A percentile compares a stretch with the other conserved stretches of the same genome.
phyloP scores from a whole-genome alignment of 2,329 filamentous ascomycete species.

The Fusarium penzigii region DNA sequence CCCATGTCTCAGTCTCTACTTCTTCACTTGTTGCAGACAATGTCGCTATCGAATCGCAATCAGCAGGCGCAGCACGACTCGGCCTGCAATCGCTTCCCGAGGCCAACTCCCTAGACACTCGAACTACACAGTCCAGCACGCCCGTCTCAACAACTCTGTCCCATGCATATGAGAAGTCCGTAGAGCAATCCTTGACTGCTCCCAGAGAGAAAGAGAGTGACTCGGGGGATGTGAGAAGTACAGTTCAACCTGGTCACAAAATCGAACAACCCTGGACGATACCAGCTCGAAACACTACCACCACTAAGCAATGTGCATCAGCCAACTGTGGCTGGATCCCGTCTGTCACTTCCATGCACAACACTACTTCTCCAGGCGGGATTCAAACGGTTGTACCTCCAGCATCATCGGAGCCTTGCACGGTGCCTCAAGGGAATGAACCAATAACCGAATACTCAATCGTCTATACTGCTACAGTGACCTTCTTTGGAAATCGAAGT shows the following conservation, averaged over 20 bases:
- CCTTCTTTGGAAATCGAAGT: slow-evolving; percentile 46
- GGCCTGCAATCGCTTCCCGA: neutral
- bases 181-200: neutral
- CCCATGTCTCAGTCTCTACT: neutral
- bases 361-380: slow-evolving; percentile 13
- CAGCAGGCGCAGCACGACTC: neutral
- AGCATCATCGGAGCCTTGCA: slow-evolving; percentile 34
- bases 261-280: slow-evolving; percentile 5
- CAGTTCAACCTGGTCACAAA: slow-evolving; percentile 8
- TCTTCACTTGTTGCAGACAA: neutral
- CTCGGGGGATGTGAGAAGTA: slow-evolving; percentile 4
- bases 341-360: slow-evolving; percentile 13
- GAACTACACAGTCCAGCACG: neutral
- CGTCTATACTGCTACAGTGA: slow-evolving; percentile 51
- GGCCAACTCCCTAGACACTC: neutral
- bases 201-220: neutral
- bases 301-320: neutral
- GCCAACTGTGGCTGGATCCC: slow-evolving; percentile 6
- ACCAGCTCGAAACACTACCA: slow-evolving; percentile 7
- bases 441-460: slow-evolving; percentile 44
- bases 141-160: neutral
- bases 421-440: slow-evolving; percentile 29
- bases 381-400: slow-evolving; percentile 14
- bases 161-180: neutral
- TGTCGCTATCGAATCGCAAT: neutral